phyloP scores from a whole-genome alignment of 495 filamentous ascomycete genomes.

The Lepidopterella palustris region DNA sequence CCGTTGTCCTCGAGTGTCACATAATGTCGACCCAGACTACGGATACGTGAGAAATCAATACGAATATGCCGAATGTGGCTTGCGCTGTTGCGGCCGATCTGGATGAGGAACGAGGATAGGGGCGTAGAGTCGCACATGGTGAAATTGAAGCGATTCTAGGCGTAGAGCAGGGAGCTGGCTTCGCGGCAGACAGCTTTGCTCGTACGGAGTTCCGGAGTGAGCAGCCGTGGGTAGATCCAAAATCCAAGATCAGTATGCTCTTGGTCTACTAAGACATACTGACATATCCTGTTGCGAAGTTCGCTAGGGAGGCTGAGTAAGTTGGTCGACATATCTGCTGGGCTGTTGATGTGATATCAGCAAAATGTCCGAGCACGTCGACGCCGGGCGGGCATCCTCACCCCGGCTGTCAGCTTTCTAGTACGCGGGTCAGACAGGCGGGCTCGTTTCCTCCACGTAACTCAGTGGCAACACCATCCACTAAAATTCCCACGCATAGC shows the following conservation, averaged over 20 bases:
- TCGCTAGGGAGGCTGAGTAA: neutral
- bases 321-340: neutral
- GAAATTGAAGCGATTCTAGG: neutral
- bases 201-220: neutral
- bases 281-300: neutral
- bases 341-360: slow-evolving; percentile 2
- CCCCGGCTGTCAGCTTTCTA: no score
- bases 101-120: neutral
- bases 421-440: no score
- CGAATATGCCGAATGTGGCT: neutral
- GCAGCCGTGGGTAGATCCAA: neutral
- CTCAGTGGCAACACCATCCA: no score
- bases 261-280: neutral
- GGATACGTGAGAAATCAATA: neutral
- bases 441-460: no score
- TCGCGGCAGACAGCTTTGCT: neutral
- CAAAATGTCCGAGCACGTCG: no score
- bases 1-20: neutral
- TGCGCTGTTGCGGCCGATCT: neutral
- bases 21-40: neutral
- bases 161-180: neutral
- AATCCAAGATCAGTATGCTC: neutral
- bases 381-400: no score
- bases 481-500: no score
- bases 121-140: neutral